These are phyloP conservation scores for Austroboletus rostrupii DNA, from an alignment of 1,284 basidiomycete genomes.

Conservation along the genomic window DNA sequence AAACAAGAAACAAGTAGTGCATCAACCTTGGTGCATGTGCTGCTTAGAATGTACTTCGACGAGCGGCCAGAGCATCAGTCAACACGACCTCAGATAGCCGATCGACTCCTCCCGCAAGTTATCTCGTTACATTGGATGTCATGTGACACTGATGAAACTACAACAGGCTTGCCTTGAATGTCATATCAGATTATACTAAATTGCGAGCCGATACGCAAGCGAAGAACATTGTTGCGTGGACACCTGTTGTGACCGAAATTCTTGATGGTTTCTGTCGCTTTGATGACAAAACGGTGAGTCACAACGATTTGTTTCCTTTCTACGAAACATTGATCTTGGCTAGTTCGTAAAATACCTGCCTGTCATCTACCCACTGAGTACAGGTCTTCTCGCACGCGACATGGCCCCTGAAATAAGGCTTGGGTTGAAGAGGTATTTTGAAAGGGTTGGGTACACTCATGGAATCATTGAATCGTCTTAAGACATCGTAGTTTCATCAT, in stretches of 20 bases:
- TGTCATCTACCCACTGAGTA: slow-evolving; percentile 82
- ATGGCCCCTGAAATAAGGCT: slow-evolving; percentile 77
- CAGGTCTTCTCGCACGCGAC: slow-evolving; percentile 79
- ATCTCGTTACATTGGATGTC: not conserved
- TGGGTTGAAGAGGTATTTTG: slow-evolving; percentile 72
- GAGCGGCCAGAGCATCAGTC: slow-evolving; percentile 81
- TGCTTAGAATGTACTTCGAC: slow-evolving; percentile 94
- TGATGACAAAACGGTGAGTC: slow-evolving; percentile 81
- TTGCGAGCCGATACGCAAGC: slow-evolving; percentile 88
- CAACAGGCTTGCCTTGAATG: slow-evolving; percentile 80
- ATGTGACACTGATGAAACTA: slow-evolving; percentile 7
- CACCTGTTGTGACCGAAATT: slow-evolving; percentile 93
- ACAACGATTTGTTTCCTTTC: not conserved
- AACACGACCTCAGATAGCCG: slow-evolving; percentile 78
- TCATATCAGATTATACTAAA: slow-evolving; percentile 88
- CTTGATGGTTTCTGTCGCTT: slow-evolving; percentile 87
- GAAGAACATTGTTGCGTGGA: slow-evolving; percentile 97
- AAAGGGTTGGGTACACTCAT: slow-evolving; percentile 70
- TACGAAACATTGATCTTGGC: slow-evolving; percentile 28
- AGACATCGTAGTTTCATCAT: slow-evolving; percentile 19
- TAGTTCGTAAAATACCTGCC: slow-evolving; percentile 84
- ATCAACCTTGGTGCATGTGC: slow-evolving; percentile 88
- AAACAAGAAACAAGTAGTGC: slow-evolving; percentile 99
- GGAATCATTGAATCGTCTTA: slow-evolving; percentile 63
- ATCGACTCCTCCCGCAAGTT: slow-evolving; percentile 86